Evolutionary conservation across 169 alveolate genomes (phyloP).

Genomic region (Hepatocystis sp.): DNA sequence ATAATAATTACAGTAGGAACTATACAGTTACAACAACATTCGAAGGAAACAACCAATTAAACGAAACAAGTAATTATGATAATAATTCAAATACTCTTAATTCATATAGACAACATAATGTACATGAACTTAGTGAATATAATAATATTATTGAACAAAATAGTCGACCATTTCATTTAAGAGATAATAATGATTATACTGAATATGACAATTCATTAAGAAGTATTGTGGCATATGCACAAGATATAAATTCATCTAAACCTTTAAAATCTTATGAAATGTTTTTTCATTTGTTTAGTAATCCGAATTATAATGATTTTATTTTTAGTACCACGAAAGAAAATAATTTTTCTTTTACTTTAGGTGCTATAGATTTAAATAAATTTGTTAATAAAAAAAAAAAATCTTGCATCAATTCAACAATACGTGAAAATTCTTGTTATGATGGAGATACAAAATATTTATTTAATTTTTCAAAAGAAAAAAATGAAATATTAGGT

Average conservation of each 20-base stretch:
- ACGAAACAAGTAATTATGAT: slow-evolving; percentile 25
- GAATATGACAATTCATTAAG: too few relatives aligned
- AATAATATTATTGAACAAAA: too few relatives aligned
- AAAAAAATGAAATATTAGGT: slow-evolving; percentile 48
- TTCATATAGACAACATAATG: too few relatives aligned
- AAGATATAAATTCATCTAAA: slow-evolving; percentile 40
- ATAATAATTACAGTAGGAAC: too few relatives aligned
- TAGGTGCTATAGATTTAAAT: slow-evolving; percentile 60
- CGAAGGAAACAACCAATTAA: not conserved
- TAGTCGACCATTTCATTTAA: too few relatives aligned
- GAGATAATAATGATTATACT: too few relatives aligned
- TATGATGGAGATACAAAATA: slow-evolving; percentile 56
- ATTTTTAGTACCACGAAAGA: slow-evolving; percentile 75
- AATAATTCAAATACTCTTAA: too few relatives aligned
- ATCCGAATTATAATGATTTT: slow-evolving; percentile 73
- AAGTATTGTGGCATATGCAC: too few relatives aligned
- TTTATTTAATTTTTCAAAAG: slow-evolving; percentile 68
- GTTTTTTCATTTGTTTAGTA: slow-evolving; percentile 73
- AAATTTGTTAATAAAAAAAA: slow-evolving; percentile 62
- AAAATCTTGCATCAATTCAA: slow-evolving; percentile 19
- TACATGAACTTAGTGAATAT: too few relatives aligned
- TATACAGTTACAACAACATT: too few relatives aligned
- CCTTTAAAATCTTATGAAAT: slow-evolving; percentile 57
- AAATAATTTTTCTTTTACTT: slow-evolving; percentile 76
- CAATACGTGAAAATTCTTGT: slow-evolving; percentile 45